phyloP scores from a whole-genome alignment of 441 rosid species.

The Jatropha podagrica region DNA sequence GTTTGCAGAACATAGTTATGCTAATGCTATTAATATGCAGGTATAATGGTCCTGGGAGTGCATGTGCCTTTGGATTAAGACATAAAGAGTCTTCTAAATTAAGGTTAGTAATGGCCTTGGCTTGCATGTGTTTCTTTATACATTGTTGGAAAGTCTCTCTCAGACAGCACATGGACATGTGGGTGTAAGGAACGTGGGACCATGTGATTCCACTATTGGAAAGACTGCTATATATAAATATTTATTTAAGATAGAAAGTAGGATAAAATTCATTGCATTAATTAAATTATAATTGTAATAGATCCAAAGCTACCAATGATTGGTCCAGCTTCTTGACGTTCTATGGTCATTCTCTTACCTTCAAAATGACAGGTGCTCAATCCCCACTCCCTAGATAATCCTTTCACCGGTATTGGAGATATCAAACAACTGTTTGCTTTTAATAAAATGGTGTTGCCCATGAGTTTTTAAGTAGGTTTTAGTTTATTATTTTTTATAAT shows the following conservation, averaged over 20 bases:
- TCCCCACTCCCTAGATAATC: slow-evolving; percentile 28
- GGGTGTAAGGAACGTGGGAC: slow-evolving; percentile 59
- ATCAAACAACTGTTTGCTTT: not conserved
- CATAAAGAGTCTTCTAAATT: slow-evolving; percentile 28
- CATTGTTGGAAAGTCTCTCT: slow-evolving; percentile 59
- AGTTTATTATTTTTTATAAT: too few relatives aligned
- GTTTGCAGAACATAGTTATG: slow-evolving; percentile 14
- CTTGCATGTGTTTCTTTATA: slow-evolving; percentile 15
- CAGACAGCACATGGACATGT: slow-evolving; percentile 79
- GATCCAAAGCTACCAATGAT: slow-evolving; percentile 39
- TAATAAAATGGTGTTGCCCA: too few relatives aligned
- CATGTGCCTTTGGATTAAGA: slow-evolving; percentile 37
- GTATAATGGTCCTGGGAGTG: slow-evolving; percentile 14
- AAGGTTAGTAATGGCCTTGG: slow-evolving; percentile 17
- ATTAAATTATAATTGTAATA: slow-evolving; percentile 39
- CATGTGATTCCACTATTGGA: slow-evolving; percentile 51
- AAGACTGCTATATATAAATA: slow-evolving; percentile 4
- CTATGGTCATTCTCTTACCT: slow-evolving; percentile 23
- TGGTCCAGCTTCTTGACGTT: slow-evolving; percentile 32
- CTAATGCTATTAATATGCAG: slow-evolving; percentile 4
- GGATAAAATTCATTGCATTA: slow-evolving; percentile 46
- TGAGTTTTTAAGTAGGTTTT: too few relatives aligned
- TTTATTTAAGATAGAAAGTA: not conserved
- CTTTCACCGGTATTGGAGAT: slow-evolving; percentile 22
- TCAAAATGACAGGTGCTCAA: slow-evolving; percentile 17